Percentiles rank a stretch among this genome's conserved stretches.
Evolutionary conservation across 192 early-diverging fungal genomes (phyloP).

Genomic region (Backusella sp.): DNA sequence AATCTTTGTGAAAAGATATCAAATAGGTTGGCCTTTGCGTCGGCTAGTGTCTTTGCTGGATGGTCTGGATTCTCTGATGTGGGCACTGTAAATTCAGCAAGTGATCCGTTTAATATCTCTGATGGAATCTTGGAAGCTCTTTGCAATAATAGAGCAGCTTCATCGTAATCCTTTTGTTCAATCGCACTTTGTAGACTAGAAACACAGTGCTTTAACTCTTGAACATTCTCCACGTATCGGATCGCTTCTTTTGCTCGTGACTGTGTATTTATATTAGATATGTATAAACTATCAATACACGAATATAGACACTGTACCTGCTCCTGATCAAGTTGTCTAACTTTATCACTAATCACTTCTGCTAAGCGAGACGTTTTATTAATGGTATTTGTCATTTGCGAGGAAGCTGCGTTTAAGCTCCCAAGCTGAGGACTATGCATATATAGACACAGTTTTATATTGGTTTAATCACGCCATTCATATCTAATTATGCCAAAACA

Average conservation of each 20-base stretch:
- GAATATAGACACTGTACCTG: constrained; percentile 28
- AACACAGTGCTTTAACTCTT: constrained; percentile 71
- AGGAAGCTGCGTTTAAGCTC: constrained; percentile 47
- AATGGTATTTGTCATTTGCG: constrained; percentile 51
- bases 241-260: constrained; percentile 71
- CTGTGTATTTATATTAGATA: constrained; percentile 22
- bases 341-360: constrained; percentile 80
- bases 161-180: constrained; percentile 59
- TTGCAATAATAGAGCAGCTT: constrained; percentile 64
- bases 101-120: constrained; percentile 56
- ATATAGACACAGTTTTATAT: background rate
- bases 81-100: constrained; percentile 59
- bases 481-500: background rate
- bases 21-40: constrained; percentile 62
- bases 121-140: constrained; percentile 60
- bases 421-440: constrained; percentile 54
- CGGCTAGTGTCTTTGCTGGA: constrained; percentile 52
- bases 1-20: constrained; percentile 77
- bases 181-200: constrained; percentile 64
- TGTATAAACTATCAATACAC: background rate
- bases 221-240: constrained; percentile 68
- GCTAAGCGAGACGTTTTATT: constrained; percentile 69
- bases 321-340: constrained; percentile 82
- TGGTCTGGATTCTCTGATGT: constrained; percentile 55
- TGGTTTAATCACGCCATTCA: background rate